These are phyloP conservation scores for Lecanosticta acicola DNA, from an alignment of 2,329 filamentous ascomycete species.

Conservation along the genomic window DNA sequence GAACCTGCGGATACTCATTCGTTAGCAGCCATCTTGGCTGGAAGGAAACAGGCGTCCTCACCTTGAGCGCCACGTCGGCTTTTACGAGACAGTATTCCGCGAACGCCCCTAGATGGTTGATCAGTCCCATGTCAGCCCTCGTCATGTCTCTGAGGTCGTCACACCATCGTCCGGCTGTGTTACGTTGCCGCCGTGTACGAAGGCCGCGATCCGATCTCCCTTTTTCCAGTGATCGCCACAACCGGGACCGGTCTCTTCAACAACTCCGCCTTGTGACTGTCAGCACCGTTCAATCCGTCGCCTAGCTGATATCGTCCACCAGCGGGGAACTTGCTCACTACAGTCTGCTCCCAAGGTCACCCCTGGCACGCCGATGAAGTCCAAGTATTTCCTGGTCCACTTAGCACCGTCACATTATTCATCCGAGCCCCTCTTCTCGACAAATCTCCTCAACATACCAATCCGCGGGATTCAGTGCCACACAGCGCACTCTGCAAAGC, in stretches of 20 bases:
- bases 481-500: slow-evolving; percentile 47
- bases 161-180: slow-evolving; percentile 43
- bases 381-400: too few species aligned
- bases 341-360: slow-evolving; percentile 10
- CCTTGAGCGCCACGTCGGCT: slow-evolving; percentile 41
- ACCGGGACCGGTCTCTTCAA: slow-evolving; percentile 47
- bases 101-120: slow-evolving; percentile 42
- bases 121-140: neutral
- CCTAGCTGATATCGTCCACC: too few species aligned
- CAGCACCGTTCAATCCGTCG: too few species aligned
- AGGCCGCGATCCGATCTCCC: slow-evolving; percentile 51
- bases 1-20: slow-evolving; percentile 36
- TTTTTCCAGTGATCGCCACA: slow-evolving; percentile 44
- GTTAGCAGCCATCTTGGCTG: too few species aligned
- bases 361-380: too few species aligned
- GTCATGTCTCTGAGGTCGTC: neutral
- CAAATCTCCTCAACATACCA: slow-evolving; percentile 36
- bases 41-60: neutral
- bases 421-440: too few species aligned
- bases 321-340: too few species aligned
- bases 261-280: slow-evolving; percentile 44
- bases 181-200: slow-evolving; percentile 44
- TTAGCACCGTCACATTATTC: too few species aligned
- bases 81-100: slow-evolving; percentile 50
- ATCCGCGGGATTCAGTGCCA: slow-evolving; percentile 54